Evolutionary conservation across 2,329 filamentous ascomycete genomes (phyloP), one percentile per base, ranked within the genome.

Genomic region (Colletotrichum tropicale): DNA sequence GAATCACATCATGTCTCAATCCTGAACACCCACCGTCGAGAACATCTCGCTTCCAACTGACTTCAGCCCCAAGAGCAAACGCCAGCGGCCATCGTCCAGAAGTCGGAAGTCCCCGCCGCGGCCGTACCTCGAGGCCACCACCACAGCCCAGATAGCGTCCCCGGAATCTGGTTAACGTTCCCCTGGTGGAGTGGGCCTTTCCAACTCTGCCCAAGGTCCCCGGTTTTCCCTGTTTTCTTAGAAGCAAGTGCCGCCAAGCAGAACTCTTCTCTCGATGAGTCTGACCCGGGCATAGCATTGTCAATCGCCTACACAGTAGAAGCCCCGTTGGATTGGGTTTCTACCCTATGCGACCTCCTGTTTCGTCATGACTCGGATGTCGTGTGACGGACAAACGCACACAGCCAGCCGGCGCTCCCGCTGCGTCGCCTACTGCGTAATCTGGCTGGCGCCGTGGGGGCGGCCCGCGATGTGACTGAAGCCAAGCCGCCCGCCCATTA

Each of bases 81-180:
- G n/a, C 58, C 66, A 34, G 32, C 71, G 32, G 66, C 71, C 32
- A 26, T 43, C 24, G 34, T 58, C 13, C 30, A 26, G n/a, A 18
- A 15, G 13, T 10, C 65, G 24, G 21, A 24, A 26, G 52, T 61
- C 55, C 36, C 58, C 38, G 34, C 70, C 64, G 15, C 55, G 26
- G 43, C 56, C 70, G 28, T 32, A 28, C 34, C 48, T 21, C 7
- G 55, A 16, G 36, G 28, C 21, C 60, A 26, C 43, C 43, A 48
- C n/a, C n/a, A 21, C 43, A 13, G 43, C 43, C 38, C 38, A 72
- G 55, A 72, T 72, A 48, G 69, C 55, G 61, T 67, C 62, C 56
- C 70, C 32, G 64, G 64, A 64, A 73, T 73, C 70, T 60, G 55
- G 69, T 36, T 48, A 60, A 68, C 70, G 64, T 48, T 69, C 34